Base-by-base conservation (phyloP, 768 basidiomycete species). In the Sarcodon aspratus region DNA sequence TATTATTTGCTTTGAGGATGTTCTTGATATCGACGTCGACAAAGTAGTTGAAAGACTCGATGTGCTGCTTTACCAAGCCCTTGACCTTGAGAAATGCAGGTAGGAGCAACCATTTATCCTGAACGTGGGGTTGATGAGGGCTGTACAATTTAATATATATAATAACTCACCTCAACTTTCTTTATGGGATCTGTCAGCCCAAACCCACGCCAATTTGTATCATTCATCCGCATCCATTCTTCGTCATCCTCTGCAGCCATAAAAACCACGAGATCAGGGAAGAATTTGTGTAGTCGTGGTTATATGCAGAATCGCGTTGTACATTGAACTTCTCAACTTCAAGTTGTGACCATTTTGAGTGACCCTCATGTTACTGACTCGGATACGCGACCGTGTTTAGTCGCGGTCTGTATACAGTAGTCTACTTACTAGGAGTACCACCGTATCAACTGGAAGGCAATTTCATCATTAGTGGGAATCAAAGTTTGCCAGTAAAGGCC, bases 21-120 rank as follows among this genome's bases (percentile, higher is more conserved):
- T 93, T 95, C 65, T 93, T 94, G 62, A 99, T 87, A 61, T 98
- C 96, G 38, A 87, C 83, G 57, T 97, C 89, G 61, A 97, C 92
- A 61, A 99, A 98, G 66, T 95, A 94, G 69, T 97, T 97, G 80
- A 92, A 98, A 7, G 92, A 96, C 65, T 97, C 96, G 56, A 97
- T 88, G 62, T 99, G 96, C 62, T 98, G 96, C 69, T 98, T 98
- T 52, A 99, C 96, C 11, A 99, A 82, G 51, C 96, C 96, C 60
- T 99, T 99, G 52, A 96, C 90, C 67, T 94, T 87, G 46, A 99
- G 73, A 60, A 98, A 99, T 9, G 94, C 95, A 1, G 96, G 96
- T 2, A 99, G 71, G 9, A 99, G 70, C 15, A 96, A 79, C 96
- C 96, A 99, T 81, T 99, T 99, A 63, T 99, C 96, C 94, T 96